phyloP scores from a whole-genome alignment of 2,329 filamentous ascomycete genomes.

The Aspergillus felis region DNA sequence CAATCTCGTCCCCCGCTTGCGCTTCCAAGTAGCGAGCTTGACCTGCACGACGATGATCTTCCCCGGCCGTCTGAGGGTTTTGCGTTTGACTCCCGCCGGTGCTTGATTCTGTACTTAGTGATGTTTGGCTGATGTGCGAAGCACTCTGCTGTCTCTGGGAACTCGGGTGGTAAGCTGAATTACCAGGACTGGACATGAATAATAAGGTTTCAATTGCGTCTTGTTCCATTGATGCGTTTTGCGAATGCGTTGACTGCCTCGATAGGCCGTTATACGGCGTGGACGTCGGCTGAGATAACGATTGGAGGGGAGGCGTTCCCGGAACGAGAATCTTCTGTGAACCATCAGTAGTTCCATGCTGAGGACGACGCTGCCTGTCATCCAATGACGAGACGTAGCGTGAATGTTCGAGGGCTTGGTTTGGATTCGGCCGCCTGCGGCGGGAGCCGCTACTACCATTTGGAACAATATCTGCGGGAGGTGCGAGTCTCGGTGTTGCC shows the following conservation, averaged over 20 bases:
- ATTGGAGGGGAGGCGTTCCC: conserved; percentile 30
- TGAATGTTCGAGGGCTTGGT: conserved; percentile 20
- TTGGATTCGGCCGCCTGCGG: conserved; percentile 38
- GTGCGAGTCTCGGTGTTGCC: conserved; percentile 36
- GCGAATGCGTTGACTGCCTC: conserved; percentile 35
- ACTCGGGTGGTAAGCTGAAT: conserved; percentile 41
- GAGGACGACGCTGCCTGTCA: conserved; percentile 30
- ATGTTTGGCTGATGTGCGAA: conserved; percentile 23
- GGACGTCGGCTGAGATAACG: conserved; percentile 14
- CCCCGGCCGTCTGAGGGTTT: conserved; percentile 15
- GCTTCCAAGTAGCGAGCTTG: conserved; percentile 24
- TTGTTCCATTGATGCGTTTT: conserved; percentile 46
- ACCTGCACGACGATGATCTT: conserved; percentile 4
- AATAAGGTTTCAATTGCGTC: conserved; percentile 49
- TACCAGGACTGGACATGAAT: conserved; percentile 49
- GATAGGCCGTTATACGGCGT: conserved; percentile 20
- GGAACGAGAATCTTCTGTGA: conserved; percentile 21
- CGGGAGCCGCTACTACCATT: conserved; percentile 24
- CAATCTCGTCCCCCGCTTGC: conserved; percentile 37
- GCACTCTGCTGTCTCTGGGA: conserved; percentile 23
- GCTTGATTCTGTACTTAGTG: conserved; percentile 14
- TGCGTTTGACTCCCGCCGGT: conserved; percentile 11
- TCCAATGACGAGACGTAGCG: conserved; percentile 20
- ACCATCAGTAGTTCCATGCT: conserved; percentile 26
- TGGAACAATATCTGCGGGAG: conserved; percentile 41